Conservation (phyloP, 306 rosid species). For the Prunus kanzakura region DNA sequence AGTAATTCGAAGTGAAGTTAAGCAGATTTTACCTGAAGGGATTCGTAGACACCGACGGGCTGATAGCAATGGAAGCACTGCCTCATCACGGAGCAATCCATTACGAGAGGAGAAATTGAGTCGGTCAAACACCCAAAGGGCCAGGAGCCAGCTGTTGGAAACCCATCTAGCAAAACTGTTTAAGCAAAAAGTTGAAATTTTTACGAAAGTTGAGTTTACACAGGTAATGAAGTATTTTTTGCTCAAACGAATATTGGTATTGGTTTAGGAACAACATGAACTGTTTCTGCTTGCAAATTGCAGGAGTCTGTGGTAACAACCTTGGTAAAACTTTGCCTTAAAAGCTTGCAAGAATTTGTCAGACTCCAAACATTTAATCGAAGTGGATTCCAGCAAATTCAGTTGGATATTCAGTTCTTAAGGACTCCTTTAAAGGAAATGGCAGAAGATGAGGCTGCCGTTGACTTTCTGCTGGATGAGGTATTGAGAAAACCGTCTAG, state of each 20-base stretch:
- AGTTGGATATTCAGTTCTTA: constrained; percentile 80
- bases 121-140: constrained; percentile 78
- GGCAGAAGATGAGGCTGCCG: constrained; percentile 85
- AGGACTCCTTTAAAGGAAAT: constrained; percentile 72
- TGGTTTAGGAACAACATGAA: constrained; percentile 23
- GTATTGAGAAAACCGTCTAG: constrained; percentile 26
- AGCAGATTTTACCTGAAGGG: constrained; percentile 80
- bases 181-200: constrained; percentile 90
- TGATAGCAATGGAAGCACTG: constrained; percentile 86
- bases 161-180: constrained; percentile 94
- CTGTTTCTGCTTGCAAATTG: constrained; percentile 28
- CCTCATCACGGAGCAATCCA: constrained; percentile 87
- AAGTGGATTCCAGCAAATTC: constrained; percentile 97
- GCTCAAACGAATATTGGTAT: constrained; percentile 11
- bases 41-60: constrained; percentile 65
- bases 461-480: constrained; percentile 94
- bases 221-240: constrained; percentile 55
- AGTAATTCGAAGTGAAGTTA: constrained; percentile 60
- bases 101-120: constrained; percentile 72
- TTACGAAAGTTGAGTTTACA: constrained; percentile 85
- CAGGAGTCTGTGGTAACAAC: constrained; percentile 87
- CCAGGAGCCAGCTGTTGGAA: constrained; percentile 92
- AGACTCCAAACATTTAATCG: constrained; percentile 85
- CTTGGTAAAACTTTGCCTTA: constrained; percentile 78
- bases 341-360: constrained; percentile 85